phyloP scores from a whole-genome alignment of 306 rosid species.

The Acacia crassicarpa region DNA sequence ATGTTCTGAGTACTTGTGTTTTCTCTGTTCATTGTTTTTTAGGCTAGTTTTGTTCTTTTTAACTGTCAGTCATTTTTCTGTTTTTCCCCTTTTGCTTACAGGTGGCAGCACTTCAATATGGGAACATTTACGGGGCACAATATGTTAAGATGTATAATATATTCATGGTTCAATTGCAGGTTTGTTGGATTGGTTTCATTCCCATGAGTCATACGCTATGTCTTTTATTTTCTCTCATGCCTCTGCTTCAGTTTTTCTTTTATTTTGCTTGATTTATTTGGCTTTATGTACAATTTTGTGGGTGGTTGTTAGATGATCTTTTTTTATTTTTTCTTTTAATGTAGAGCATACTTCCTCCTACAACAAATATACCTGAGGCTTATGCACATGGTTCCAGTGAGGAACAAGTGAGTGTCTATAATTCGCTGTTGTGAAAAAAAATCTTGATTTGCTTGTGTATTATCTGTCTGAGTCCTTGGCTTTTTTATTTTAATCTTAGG shows the following conservation, averaged over 20 bases:
- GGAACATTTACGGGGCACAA: conserved; percentile 73
- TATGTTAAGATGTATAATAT: conserved; percentile 86
- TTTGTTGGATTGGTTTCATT: conserved; percentile 30
- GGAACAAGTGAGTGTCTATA: conserved; percentile 66
- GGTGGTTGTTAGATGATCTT: conserved; percentile 19
- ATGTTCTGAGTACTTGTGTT: conserved; percentile 4
- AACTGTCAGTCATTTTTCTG: conserved; percentile 21
- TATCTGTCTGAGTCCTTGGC: conserved; percentile 16
- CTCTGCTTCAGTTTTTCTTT: not conserved
- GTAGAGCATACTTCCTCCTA: conserved; percentile 74
- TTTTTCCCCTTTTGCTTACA: conserved; percentile 39
- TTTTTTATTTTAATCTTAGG: conserved; percentile 44
- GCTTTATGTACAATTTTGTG: not conserved
- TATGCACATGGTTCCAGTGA: conserved; percentile 83
- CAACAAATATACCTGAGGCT: conserved; percentile 87
- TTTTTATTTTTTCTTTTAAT: conserved; percentile 1
- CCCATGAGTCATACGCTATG: not conserved
- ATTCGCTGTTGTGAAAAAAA: not conserved
- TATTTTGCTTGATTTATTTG: not conserved
- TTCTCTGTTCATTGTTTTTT: not conserved
- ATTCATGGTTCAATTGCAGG: conserved; percentile 95
- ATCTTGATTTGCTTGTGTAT: not conserved
- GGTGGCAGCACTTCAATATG: conserved; percentile 91
- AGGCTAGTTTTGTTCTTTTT: not conserved
- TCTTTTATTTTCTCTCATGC: not conserved